These are phyloP conservation scores for Trypanosoma avium DNA, from an alignment of 208 protist species.

Conservation along the genomic window DNA sequence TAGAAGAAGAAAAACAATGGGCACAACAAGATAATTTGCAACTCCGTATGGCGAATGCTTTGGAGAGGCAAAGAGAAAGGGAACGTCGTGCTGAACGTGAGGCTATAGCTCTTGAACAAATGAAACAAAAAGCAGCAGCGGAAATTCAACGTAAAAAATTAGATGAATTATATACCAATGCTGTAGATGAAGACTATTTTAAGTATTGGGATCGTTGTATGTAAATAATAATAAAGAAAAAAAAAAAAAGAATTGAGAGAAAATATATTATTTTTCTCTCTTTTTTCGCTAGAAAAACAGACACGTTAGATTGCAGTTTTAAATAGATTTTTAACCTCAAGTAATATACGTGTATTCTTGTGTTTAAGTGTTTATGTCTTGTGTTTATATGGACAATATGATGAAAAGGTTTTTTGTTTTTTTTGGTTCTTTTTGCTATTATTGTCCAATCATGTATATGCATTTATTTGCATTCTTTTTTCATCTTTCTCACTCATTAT, in stretches of 20 bases:
- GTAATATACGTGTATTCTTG: no score
- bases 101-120: constrained; percentile 59
- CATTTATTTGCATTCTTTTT: constrained; percentile 2
- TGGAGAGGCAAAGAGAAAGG: constrained; percentile 84
- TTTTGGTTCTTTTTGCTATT: constrained; percentile 15
- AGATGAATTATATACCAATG: constrained; percentile 84
- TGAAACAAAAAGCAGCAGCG: constrained; percentile 58
- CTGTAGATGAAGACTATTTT: constrained; percentile 91
- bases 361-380: no score
- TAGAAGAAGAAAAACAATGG: constrained; percentile 88
- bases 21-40: constrained; percentile 88
- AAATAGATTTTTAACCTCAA: no score
- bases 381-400: no score
- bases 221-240: constrained; percentile 33
- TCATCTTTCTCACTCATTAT: background rate
- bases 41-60: constrained; percentile 81
- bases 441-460: constrained; percentile 12
- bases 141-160: constrained; percentile 50
- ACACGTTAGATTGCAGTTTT: no score
- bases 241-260: constrained; percentile 11
- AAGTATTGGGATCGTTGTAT: constrained; percentile 87
- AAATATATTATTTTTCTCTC: no score
- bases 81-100: constrained; percentile 73
- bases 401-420: constrained; percentile 32
- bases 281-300: no score